These are phyloP conservation scores for Chenopodium berlandieri DNA, from an alignment of 148 eudicot species.

Conservation along the genomic window DNA sequence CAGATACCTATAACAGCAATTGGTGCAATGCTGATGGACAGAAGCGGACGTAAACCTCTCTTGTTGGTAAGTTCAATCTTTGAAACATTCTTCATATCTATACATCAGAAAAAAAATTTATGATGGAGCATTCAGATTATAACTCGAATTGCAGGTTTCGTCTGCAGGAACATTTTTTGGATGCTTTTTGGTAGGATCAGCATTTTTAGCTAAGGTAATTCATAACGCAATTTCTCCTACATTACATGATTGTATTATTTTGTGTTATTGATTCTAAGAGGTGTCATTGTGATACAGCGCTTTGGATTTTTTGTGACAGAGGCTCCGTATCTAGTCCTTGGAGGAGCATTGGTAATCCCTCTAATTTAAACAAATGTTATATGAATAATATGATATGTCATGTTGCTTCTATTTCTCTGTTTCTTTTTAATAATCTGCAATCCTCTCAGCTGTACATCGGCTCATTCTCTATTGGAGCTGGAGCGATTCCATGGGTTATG, in stretches of 20 bases:
- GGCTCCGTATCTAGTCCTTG: constrained; percentile 20
- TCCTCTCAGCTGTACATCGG: constrained; percentile 14
- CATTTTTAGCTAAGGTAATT: constrained; percentile 10
- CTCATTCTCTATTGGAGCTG: constrained; percentile 26
- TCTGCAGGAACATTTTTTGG: constrained; percentile 16
- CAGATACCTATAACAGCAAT: constrained; percentile 49
- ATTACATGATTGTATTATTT: background rate
- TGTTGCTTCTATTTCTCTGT: background rate
- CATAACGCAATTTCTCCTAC: background rate
- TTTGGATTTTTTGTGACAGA: constrained; percentile 7
- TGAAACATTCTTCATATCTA: background rate
- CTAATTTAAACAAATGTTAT: background rate
- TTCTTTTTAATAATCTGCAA: background rate
- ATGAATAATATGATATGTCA: background rate
- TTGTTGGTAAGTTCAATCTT: constrained; percentile 36
- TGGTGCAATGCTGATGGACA: constrained; percentile 50
- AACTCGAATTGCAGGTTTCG: background rate
- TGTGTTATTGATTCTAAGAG: background rate
- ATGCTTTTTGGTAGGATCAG: constrained; percentile 18
- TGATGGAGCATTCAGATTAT: background rate
- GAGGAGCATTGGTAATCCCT: constrained; percentile 6
- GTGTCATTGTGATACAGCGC: background rate
- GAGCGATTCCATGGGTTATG: constrained; percentile 31
- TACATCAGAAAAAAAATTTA: background rate
- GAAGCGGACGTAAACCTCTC: constrained; percentile 54